phyloP scores from a whole-genome alignment of 768 basidiomycete species.

The Mrakia blollopis region DNA sequence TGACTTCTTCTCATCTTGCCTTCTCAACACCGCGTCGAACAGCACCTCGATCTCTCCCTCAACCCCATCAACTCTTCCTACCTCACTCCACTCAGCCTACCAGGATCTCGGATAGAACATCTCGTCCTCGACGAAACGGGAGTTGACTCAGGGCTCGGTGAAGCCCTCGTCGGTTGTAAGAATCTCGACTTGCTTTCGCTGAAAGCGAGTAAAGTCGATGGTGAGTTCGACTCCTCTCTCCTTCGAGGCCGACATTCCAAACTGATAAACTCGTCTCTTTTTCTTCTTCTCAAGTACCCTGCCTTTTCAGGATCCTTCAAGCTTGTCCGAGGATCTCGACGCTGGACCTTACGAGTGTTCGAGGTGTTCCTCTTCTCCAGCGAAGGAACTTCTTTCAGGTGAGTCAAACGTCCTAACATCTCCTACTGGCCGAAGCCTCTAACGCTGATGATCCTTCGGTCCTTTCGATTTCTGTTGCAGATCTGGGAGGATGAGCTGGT shows the following conservation, averaged over 20 bases:
- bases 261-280: not conserved
- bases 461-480: not conserved
- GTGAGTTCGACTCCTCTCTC: not conserved
- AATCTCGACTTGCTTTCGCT: not conserved
- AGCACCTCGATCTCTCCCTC: constrained; percentile 13
- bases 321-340: constrained; percentile 4
- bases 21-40: not conserved
- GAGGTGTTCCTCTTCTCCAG: not conserved
- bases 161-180: not conserved
- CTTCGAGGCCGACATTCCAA: not conserved
- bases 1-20: not conserved
- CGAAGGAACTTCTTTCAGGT: constrained; percentile 7
- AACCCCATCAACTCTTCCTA: not conserved
- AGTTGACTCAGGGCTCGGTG: not conserved
- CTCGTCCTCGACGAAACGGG: not conserved
- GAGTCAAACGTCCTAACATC: not conserved
- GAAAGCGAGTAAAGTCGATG: constrained; percentile 2
- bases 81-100: not conserved
- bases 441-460: not conserved
- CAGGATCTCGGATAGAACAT: not conserved
- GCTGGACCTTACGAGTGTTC: not conserved
- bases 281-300: not conserved
- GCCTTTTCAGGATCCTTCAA: not conserved
- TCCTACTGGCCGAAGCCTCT: not conserved
- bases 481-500: not conserved